Evolutionary conservation across 768 basidiomycete species (phyloP), one percentile per base, ranked within the genome.

Genomic region (Collybiopsis luxurians): DNA sequence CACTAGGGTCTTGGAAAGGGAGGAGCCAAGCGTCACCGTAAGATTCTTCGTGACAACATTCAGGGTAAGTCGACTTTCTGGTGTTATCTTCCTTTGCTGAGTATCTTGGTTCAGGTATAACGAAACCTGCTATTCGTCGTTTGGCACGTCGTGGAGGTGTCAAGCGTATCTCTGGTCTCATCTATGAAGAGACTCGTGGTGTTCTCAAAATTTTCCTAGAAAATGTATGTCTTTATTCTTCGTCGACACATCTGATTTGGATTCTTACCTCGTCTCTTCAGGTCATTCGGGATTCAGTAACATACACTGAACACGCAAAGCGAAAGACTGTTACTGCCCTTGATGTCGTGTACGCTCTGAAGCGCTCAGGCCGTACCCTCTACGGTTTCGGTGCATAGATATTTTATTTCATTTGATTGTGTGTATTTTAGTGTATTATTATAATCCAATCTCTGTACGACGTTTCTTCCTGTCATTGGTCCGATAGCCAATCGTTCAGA

Each of bases 231-330:
- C 59, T 23, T 19, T 15, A 26, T 19, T 57, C 53, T 26, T 23
- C 3, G 45, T 42, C 12, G 12, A 49, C 42, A 39, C 26, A 28
- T 17, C 39, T 43, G 44, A 46, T 23, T 46, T 46, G 12, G 11
- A 12, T 10, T 10, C 23, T 12, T 45, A 53, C 45, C 13, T 23
- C 27, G 47, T 26, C 27, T 49, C 38, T 28, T 11, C 62, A 80
- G 79, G 77, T 93, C 65, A 92, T 94, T 67, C 86, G 91, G 64
- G 92, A 94, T 77, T 91, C 90, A 1, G 92, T 94, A 61, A 94
- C 92, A 49, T 94, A 94, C 79, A 94, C 92, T 43, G 92, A 93
- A 71, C 91, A 93, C 79, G 91, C 91, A 58, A 92, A 92, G 75
- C 82, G 87, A 40, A 88, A 87, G 74, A 90, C 87, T 10, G 90